Percentiles rank a stretch among this genome's conserved stretches.
Conservation (phyloP, 129 eudicot genomes). For the Sambucus nigra region DNA sequence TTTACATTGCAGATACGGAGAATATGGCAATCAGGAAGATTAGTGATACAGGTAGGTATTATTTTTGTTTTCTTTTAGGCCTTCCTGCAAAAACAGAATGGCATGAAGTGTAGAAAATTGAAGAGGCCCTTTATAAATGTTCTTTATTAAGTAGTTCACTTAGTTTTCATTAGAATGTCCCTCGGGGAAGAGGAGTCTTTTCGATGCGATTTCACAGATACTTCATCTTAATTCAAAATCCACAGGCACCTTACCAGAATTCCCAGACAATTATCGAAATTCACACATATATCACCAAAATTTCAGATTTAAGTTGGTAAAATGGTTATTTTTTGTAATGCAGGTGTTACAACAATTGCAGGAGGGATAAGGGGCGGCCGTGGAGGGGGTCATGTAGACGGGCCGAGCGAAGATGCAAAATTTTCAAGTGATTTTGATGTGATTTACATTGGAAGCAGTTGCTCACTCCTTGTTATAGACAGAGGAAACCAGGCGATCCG, state of each 20-base stretch:
- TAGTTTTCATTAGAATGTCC: not conserved
- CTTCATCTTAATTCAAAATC: no score
- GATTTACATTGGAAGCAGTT: constrained; percentile 87
- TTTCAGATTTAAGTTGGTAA: not conserved
- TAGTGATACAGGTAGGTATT: constrained; percentile 58
- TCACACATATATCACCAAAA: no score
- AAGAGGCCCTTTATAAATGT: not conserved
- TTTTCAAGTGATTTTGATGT: constrained; percentile 95
- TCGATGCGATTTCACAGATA: not conserved
- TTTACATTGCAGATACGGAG: constrained; percentile 79
- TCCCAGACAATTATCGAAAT: no score
- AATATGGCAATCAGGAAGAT: constrained; percentile 92
- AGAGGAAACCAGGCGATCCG: constrained; percentile 95
- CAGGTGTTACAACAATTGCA: constrained; percentile 93
- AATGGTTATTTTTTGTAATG: constrained; percentile 1
- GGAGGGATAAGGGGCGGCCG: constrained; percentile 73
- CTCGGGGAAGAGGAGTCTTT: not conserved
- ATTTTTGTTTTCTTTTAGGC: not conserved
- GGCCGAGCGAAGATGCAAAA: constrained; percentile 96
- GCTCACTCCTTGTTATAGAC: constrained; percentile 92
- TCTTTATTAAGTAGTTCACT: not conserved
- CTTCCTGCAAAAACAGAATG: no score
- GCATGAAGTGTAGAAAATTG: not conserved
- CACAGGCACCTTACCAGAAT: no score
- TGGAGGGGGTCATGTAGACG: constrained; percentile 88